Evolutionary conservation across 768 basidiomycete genomes (phyloP).

Genomic region (Russula ochroleuca): DNA sequence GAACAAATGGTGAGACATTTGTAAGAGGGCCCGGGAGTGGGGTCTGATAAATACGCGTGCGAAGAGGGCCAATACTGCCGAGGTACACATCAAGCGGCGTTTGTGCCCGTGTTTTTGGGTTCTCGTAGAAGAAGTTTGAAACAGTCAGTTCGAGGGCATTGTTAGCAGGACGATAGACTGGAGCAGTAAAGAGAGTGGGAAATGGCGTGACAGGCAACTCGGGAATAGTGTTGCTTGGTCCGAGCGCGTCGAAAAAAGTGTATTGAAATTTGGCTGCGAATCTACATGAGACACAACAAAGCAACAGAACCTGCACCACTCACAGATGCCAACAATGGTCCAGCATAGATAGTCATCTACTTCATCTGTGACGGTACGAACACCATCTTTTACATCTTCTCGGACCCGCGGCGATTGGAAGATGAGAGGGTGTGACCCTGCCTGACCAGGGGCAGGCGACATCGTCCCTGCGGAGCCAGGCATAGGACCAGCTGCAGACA

Average conservation of each 20-base stretch:
- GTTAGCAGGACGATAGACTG: conserved; percentile 62
- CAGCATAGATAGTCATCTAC: conserved; percentile 94
- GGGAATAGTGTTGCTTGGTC: conserved; percentile 71
- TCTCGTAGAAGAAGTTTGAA: conserved; percentile 82
- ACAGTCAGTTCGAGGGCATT: conserved; percentile 81
- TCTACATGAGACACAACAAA: conserved; percentile 20
- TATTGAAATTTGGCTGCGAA: conserved; percentile 83
- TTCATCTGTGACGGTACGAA: conserved; percentile 72
- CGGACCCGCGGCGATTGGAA: conserved; percentile 77
- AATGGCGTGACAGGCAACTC: conserved; percentile 84
- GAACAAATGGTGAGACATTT: conserved; percentile 55
- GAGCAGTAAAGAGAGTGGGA: conserved; percentile 79
- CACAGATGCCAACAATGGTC: conserved; percentile 95
- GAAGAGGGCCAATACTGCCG: conserved; percentile 82
- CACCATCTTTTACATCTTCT: conserved; percentile 77
- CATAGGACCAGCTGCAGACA: conserved; percentile 83
- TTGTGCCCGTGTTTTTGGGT: conserved; percentile 58
- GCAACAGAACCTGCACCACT: conserved; percentile 34
- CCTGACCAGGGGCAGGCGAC: conserved; percentile 73
- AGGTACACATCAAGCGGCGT: conserved; percentile 85
- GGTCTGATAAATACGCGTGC: conserved; percentile 71
- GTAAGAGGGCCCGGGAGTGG: conserved; percentile 65
- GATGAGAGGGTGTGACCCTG: conserved; percentile 74
- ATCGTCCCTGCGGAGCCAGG: conserved; percentile 67
- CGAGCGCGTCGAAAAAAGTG: conserved; percentile 88